Evolutionary conservation across 805 yeast genomes (phyloP), one percentile per base, ranked within the genome.

Genomic region (Komagataella populi): DNA sequence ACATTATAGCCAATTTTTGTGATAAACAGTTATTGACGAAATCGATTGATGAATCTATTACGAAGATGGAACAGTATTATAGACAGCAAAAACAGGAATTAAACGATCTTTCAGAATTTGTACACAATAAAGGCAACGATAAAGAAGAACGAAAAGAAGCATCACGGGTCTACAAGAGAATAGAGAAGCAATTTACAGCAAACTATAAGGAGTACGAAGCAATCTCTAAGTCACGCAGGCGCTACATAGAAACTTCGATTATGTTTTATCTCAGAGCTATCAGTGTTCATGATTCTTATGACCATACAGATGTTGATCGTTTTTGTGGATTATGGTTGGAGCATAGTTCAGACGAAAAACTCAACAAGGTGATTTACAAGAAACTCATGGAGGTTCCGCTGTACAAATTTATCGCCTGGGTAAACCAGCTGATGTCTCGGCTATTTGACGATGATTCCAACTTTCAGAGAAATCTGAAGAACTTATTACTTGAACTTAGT

Each of bases 311-410:
- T 49, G 67, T 84, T 24, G 95, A 87, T 60, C 77, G 86, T 52
- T 83, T 90, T 55, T 83, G 90, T 63, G 84, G 90, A 0, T 63
- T 91, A 8, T 91, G 97, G 95, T 70, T 91, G 45, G 85, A 83
- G 54, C 74, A 79, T 56, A 71, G 80, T 2, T 61, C 63, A 5
- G 70, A 71, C 39, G 72, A 64, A 1, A 63, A 59, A 0, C 66
- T 84, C 4, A 82, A 78, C 55, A 54, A 52, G 3, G 57, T 65
- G 6, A 68, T 85, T 7, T 58, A 59, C 12, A 56, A 60, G 2
- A 65, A 68, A 4, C 59, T 83, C 2, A 49, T 59, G 0, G 48
- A 49, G 0, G 64, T 87, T 17, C 84, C 95, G 0, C 70, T 76
- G 12, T 70, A 71, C 59, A 82, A 82, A 57, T 77, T 88, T 50